Evolutionary conservation across 805 yeast species (phyloP).

Genomic region (Candida coquimbonensis): DNA sequence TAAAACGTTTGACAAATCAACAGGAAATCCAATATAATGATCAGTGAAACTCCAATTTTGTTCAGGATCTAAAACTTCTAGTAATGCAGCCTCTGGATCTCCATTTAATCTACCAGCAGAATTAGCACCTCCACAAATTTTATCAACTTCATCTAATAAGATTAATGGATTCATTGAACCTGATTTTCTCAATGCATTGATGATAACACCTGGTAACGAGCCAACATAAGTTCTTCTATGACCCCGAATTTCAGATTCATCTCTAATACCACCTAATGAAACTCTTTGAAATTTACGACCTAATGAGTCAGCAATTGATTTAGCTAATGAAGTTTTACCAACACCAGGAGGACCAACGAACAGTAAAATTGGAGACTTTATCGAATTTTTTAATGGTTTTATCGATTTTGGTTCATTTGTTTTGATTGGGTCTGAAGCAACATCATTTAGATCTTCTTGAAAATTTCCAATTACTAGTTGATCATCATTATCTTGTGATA

Average conservation of each 20-base stretch:
- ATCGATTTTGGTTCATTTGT: not conserved
- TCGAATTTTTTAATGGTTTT: conserved; percentile 6
- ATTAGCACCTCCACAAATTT: conserved; percentile 50
- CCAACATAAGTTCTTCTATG: conserved; percentile 90
- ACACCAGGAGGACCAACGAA: conserved; percentile 93
- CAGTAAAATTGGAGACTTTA: conserved; percentile 54
- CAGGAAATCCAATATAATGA: conserved; percentile 80
- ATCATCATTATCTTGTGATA: conserved; percentile 6
- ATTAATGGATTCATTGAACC: conserved; percentile 79
- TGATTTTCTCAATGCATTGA: conserved; percentile 70
- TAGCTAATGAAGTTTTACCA: conserved; percentile 84
- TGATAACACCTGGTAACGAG: conserved; percentile 80
- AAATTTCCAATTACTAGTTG: conserved; percentile 15
- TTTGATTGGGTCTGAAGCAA: not conserved
- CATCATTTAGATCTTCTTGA: conserved; percentile 1
- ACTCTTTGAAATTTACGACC: conserved; percentile 72
- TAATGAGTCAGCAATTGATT: conserved; percentile 68
- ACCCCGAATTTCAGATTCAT: conserved; percentile 85
- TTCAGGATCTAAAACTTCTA: conserved; percentile 88
- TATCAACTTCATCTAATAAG: conserved; percentile 80
- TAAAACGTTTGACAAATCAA: conserved; percentile 73
- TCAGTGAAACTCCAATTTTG: conserved; percentile 73
- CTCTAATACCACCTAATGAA: conserved; percentile 82
- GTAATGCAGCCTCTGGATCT: conserved; percentile 83
- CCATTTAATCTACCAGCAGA: conserved; percentile 50